Percentiles rank a stretch among this genome's conserved stretches.
Conservation (phyloP, 768 basidiomycete species). For the Gymnopilus dilepis region DNA sequence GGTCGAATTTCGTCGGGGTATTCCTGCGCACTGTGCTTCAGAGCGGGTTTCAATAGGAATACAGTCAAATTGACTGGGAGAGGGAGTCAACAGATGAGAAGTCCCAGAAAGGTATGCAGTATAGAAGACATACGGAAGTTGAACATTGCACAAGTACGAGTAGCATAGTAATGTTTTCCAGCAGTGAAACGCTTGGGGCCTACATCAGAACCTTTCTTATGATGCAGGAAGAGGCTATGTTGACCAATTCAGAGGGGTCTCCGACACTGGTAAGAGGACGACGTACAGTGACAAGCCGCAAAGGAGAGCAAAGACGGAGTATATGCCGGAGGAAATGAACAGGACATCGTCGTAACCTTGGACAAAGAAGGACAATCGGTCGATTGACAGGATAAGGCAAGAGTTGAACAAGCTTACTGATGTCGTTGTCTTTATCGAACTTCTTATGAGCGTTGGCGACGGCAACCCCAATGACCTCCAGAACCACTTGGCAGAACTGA, state of each 20-base stretch:
- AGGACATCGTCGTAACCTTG: background rate
- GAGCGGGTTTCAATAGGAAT: background rate
- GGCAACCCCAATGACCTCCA: conserved; percentile 2
- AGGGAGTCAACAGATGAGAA: background rate
- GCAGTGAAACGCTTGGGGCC: conserved; percentile 6
- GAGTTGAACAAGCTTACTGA: background rate
- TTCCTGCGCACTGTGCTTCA: background rate
- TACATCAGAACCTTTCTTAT: conserved; percentile 1
- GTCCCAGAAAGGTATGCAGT: background rate
- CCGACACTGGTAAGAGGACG: background rate
- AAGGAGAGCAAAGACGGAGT: background rate
- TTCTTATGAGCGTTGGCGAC: background rate
- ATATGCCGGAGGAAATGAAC: conserved; percentile 1
- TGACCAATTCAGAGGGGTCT: background rate
- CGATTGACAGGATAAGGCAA: background rate
- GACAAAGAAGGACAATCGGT: background rate
- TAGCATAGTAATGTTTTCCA: background rate
- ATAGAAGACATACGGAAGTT: conserved; percentile 5
- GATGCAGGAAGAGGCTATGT: background rate
- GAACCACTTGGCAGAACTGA: conserved; percentile 7
- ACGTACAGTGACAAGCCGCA: conserved; percentile 3
- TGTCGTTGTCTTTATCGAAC: background rate
- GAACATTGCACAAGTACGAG: conserved; percentile 4
- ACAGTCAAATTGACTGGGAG: background rate
- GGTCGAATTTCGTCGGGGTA: conserved; percentile 8